Conservation (phyloP, 192 early-diverging fungal species). For the Anaeromyces robustus region DNA sequence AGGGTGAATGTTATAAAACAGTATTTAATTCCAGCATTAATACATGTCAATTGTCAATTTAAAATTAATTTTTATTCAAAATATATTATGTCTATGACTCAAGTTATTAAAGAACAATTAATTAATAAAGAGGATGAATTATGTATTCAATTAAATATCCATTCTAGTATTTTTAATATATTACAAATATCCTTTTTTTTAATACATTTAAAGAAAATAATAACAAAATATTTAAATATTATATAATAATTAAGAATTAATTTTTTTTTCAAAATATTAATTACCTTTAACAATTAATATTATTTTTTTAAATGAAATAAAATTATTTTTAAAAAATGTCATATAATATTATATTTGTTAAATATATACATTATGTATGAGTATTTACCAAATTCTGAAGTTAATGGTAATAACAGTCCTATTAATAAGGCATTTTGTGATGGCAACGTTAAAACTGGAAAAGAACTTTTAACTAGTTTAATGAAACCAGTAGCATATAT, state of each 20-base stretch:
- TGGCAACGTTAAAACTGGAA: not conserved
- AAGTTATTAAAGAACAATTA: not conserved
- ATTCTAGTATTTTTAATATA: not conserved
- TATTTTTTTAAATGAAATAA: too few species aligned
- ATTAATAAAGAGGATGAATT: not conserved
- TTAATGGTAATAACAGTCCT: not conserved
- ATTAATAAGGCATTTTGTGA: not conserved
- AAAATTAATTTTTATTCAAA: not conserved
- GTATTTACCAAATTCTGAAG: not conserved
- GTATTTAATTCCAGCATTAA: not conserved
- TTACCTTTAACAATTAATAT: too few species aligned
- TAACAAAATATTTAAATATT: too few species aligned
- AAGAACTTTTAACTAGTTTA: not conserved
- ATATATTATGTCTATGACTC: not conserved
- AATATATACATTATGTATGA: not conserved
- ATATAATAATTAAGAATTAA: too few species aligned
- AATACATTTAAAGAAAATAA: too few species aligned
- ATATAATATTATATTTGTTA: not conserved
- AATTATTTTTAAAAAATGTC: not conserved
- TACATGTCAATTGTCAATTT: not conserved
- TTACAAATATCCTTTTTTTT: not conserved
- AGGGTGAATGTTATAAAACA: not conserved
- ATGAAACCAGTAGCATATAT: not conserved
- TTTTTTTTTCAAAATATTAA: too few species aligned
- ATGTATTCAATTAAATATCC: not conserved